These are phyloP conservation scores for Vanrija pseudolonga DNA, from an alignment of 1,284 basidiomycete species.

Conservation along the genomic window DNA sequence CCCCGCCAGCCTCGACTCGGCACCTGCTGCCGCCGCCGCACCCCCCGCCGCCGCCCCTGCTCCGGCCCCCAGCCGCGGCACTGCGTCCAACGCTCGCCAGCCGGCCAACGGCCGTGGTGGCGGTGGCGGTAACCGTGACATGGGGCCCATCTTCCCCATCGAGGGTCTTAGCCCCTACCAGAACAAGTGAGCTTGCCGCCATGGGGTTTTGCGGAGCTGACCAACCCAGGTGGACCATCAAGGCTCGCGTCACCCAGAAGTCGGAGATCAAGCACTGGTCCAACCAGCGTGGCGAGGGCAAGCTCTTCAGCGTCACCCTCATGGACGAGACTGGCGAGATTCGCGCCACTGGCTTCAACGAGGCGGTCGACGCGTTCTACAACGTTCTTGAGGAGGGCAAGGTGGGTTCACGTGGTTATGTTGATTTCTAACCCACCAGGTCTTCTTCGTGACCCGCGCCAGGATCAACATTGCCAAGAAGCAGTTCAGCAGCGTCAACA, in stretches of 20 bases:
- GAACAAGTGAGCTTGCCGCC: conserved; percentile 63
- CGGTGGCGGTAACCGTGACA: conserved; percentile 23
- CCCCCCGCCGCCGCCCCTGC: conserved; percentile 27
- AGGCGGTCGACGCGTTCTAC: conserved; percentile 78
- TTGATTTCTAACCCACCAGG: conserved; percentile 28
- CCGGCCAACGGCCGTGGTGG: not conserved
- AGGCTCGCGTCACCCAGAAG: conserved; percentile 87
- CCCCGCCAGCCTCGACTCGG: conserved; percentile 55
- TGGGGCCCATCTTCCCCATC: conserved; percentile 71
- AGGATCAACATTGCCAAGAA: conserved; percentile 94
- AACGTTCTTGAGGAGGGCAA: conserved; percentile 83
- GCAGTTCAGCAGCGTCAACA: conserved; percentile 85
- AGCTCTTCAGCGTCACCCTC: conserved; percentile 86
- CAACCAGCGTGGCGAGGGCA: conserved; percentile 88
- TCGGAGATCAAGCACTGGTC: conserved; percentile 86
- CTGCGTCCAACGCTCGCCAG: conserved; percentile 31
- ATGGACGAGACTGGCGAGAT: conserved; percentile 97
- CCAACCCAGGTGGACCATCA: conserved; percentile 75
- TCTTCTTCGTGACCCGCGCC: conserved; percentile 83
- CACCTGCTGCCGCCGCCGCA: conserved; percentile 25
- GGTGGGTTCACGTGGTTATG: conserved; percentile 51
- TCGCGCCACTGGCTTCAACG: conserved; percentile 86
- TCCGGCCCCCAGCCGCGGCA: conserved; percentile 19
- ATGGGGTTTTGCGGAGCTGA: not conserved
- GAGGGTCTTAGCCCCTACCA: conserved; percentile 95